Base-by-base conservation (phyloP, 2,329 filamentous ascomycete species). In the Aureobasidium sp. region DNA sequence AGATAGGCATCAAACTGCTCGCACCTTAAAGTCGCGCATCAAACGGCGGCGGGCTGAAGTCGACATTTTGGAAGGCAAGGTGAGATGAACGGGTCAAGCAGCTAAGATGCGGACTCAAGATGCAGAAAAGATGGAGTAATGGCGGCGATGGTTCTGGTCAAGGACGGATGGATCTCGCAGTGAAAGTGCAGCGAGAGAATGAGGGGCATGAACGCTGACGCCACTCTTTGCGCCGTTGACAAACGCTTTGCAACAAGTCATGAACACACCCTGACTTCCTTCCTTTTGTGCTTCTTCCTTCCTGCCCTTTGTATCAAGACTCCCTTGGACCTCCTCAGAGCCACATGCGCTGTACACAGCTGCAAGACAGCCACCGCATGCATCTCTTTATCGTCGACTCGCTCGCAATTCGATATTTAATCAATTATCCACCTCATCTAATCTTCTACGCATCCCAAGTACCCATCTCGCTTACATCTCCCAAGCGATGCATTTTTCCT, bases 11-110 rank as follows among this genome's bases (percentile, higher is more conserved):
- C 33, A 19, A 27, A 52, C 19, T 17, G 40, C 54, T 31, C 84
- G 64, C 75, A 95, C 91, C 89, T 97, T 97, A 85, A 97, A 97
- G 81, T 97, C 94, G 75, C 94, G 90, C 94, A 99, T 97, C 76
- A 99, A 82, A 74, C 94, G 91, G 74, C 94, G 90, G 74, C 94
- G 89, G 68, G 94, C 94, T 68, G 93, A 89, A 66, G 94, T 97
- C 70, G 93, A 97, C 93, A 90, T 91, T 68, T 67, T 78, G 72
- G 1, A 9, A 29, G 19, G 4, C 1, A 15, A 27, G 37, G 56
- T 42, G 35, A 37, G 22, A 35, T 39, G 24, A 7, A 49, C 17
- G 7, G 37, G 24, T 44, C 17, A 22, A 44, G 40, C 40, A 44
- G 19, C 9, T 24, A 11, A n/a, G 22, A 19, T 31, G 37, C 22